Conservation (phyloP, 129 eudicot genomes). For the Kitagawia praeruptora region DNA sequence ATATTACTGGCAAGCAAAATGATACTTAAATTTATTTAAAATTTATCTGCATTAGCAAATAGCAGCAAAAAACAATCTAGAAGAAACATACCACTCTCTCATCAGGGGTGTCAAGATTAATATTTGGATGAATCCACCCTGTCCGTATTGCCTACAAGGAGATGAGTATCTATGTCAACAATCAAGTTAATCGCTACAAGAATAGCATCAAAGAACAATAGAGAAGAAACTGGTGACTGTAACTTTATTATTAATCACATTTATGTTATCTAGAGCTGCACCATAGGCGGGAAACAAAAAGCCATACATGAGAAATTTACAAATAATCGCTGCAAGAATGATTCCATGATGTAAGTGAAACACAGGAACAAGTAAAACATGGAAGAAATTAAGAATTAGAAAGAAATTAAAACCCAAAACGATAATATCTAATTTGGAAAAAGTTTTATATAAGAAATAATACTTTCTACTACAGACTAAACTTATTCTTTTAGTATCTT, state of each 20-base stretch:
- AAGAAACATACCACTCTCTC: conserved; percentile 49
- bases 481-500: background rate
- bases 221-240: background rate
- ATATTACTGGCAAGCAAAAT: background rate
- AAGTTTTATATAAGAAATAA: background rate
- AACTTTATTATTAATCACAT: background rate
- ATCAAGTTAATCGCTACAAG: background rate
- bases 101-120: conserved; percentile 64
- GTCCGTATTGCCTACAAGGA: conserved; percentile 55
- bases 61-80: conserved; percentile 3
- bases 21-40: background rate
- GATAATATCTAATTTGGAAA: background rate
- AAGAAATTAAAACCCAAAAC: background rate
- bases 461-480: background rate
- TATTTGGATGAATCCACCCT: conserved; percentile 74
- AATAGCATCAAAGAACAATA: too few species aligned
- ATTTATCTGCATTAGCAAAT: background rate
- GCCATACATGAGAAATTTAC: too few species aligned
- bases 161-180: conserved; percentile 11
- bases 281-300: background rate
- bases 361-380: background rate
- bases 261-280: background rate
- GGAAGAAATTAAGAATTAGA: background rate
- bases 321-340: background rate
- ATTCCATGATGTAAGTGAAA: background rate